Evolutionary conservation across 1,284 basidiomycete genomes (phyloP).

Genomic region (Boletus sp.): DNA sequence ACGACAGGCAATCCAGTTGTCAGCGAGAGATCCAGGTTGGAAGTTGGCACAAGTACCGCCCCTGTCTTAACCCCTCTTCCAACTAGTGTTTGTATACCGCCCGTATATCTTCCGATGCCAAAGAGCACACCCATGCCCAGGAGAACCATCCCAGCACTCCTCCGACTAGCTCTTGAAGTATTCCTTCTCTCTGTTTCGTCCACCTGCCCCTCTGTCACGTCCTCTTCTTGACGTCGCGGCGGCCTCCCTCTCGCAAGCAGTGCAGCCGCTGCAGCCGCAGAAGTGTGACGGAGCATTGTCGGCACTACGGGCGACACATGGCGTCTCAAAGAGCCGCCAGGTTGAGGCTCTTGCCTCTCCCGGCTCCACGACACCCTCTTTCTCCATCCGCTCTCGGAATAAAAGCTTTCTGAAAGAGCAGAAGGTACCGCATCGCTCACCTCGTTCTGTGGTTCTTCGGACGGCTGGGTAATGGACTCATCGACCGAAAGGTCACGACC

Average conservation of each 20-base stretch:
- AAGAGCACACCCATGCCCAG: conserved; percentile 68
- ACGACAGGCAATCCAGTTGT: conserved; percentile 9
- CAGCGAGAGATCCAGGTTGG: conserved; percentile 5
- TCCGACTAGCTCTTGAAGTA: conserved; percentile 57
- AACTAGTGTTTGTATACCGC: conserved; percentile 28
- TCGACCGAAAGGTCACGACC: conserved; percentile 21
- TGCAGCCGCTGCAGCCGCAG: conserved; percentile 15
- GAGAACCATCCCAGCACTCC: conserved; percentile 69
- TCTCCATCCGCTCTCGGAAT: conserved; percentile 58
- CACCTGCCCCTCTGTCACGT: conserved; percentile 21
- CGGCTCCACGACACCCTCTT: conserved; percentile 66
- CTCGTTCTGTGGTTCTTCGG: conserved; percentile 45
- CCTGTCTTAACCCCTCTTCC: conserved; percentile 33
- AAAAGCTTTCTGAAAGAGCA: conserved; percentile 63
- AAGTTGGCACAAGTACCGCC: conserved; percentile 31
- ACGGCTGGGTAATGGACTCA: conserved; percentile 15
- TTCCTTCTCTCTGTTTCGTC: conserved; percentile 32
- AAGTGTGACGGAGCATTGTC: conserved; percentile 32
- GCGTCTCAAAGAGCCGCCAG: conserved; percentile 38
- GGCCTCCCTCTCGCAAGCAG: conserved; percentile 44
- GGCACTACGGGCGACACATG: conserved; percentile 28
- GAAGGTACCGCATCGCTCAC: conserved; percentile 49
- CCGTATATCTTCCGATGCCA: conserved; percentile 51
- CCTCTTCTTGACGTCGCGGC: conserved; percentile 35
- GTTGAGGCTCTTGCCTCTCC: conserved; percentile 46